Base-by-base conservation (phyloP, 2,329 filamentous ascomycete species). In the Fusarium sp. region DNA sequence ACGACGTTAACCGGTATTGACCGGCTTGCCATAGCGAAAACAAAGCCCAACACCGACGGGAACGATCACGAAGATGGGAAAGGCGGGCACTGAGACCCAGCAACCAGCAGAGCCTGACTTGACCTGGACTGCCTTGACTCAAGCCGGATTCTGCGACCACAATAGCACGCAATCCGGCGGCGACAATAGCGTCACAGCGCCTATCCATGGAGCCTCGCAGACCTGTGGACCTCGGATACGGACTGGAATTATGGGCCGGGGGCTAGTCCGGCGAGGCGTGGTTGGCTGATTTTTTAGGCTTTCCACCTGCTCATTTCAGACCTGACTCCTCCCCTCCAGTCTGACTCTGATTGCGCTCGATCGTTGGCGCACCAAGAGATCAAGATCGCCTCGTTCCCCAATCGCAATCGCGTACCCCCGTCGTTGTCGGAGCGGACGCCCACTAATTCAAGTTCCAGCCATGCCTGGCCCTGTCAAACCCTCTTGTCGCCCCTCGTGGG, bases 211-310 rank as follows among this genome's bases (percentile, higher is more conserved):
- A 67, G 48, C 58, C 50, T 46, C 46, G 27, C 50, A 51, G 40
- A 39, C 50, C 48, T 58, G 63, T 70, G 72, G 70, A 40, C 59
- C 72, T 64, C 61, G 47, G 49, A 66, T 67, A 60, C 69, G 56
- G 63, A 48, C 62, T 63, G 67, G 63, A 74, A 73, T 72, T 74
- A 69, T 74, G 72, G 70, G 51, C 63, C 61, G 58, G 72, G 62
- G 49, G 33, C 71, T 72, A 50, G 60, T 58, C 55, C 53, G 49
- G 63, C 45, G 39, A 49, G 41, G 46, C 43, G 41, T 67, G 72
- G 72, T 73, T 73, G 69, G 63, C 66, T 71, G 43, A 53, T 52
- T 67, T 70, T 25, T 73, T 57, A 51, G 51, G 29, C 57, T 69
- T 71, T 66, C 48, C 39, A 54, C 51, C 57, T 50, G 49, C 54